These are phyloP conservation scores for Myxozyma neglecta DNA, from an alignment of 805 yeast species.

Conservation along the genomic window DNA sequence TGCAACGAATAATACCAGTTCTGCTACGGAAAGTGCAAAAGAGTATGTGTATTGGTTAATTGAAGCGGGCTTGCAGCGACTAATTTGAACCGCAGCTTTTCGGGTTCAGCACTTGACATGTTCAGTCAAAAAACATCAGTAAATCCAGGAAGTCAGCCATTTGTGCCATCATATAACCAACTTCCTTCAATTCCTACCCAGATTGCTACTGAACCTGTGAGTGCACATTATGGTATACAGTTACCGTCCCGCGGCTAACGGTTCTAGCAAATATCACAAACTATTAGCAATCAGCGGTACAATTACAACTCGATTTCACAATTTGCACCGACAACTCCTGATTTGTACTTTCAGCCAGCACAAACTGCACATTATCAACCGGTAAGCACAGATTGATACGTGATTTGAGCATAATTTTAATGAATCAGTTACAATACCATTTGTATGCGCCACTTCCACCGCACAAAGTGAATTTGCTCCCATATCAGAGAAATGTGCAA, in stretches of 20 bases:
- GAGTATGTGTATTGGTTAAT: neutral
- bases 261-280: neutral
- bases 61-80: neutral
- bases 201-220: conserved; percentile 11
- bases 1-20: conserved; percentile 18
- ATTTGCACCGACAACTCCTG: conserved; percentile 13
- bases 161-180: conserved; percentile 12
- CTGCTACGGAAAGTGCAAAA: neutral
- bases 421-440: conserved; percentile 64
- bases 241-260: neutral
- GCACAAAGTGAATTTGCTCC: conserved; percentile 58
- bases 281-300: conserved; percentile 8
- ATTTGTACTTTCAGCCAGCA: conserved; percentile 37
- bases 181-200: conserved; percentile 7
- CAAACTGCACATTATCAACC: conserved; percentile 33
- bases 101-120: conserved; percentile 7
- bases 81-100: neutral
- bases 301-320: conserved; percentile 14
- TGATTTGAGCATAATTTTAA: neutral
- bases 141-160: conserved; percentile 4
- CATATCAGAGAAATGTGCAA: conserved; percentile 70
- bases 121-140: conserved; percentile 7
- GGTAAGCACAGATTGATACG: conserved; percentile 11
- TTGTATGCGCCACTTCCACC: conserved; percentile 89
- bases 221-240: neutral